These are phyloP conservation scores for Brassica incana DNA, from an alignment of 345 rosid genomes.

Conservation along the genomic window DNA sequence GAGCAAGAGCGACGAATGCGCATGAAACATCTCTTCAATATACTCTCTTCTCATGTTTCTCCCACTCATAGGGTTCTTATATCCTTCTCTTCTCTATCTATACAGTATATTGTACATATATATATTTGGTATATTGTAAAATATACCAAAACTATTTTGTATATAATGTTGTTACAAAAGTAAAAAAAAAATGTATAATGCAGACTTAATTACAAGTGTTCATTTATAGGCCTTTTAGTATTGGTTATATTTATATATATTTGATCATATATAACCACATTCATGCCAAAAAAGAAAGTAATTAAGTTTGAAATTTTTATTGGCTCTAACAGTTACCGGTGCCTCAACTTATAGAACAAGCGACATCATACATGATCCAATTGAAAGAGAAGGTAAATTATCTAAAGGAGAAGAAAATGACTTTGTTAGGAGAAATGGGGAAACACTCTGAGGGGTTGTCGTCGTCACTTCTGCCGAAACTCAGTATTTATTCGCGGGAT, in stretches of 20 bases:
- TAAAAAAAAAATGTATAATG: neutral
- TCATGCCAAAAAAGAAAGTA: neutral
- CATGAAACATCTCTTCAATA: neutral
- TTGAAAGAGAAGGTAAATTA: constrained; percentile 15
- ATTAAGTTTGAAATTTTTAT: neutral
- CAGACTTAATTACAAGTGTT: neutral
- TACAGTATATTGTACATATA: neutral
- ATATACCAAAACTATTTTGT: too few species aligned
- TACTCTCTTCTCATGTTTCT: neutral
- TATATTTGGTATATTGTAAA: too few species aligned
- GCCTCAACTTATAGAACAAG: constrained; percentile 30
- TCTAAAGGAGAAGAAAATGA: constrained; percentile 12
- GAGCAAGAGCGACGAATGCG: neutral
- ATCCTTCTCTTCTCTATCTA: neutral
- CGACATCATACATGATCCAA: constrained; percentile 21
- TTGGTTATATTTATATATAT: neutral
- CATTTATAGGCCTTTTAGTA: neutral
- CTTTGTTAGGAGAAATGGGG: neutral
- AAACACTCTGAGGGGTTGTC: neutral
- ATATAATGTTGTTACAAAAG: too few species aligned
- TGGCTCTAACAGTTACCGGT: neutral
- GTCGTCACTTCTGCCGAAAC: neutral
- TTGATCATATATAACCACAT: neutral
- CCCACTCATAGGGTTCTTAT: neutral
- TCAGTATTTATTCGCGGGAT: neutral